These are phyloP conservation scores for Lyophyllum shimeji DNA, from an alignment of 768 basidiomycete species.

Conservation along the genomic window DNA sequence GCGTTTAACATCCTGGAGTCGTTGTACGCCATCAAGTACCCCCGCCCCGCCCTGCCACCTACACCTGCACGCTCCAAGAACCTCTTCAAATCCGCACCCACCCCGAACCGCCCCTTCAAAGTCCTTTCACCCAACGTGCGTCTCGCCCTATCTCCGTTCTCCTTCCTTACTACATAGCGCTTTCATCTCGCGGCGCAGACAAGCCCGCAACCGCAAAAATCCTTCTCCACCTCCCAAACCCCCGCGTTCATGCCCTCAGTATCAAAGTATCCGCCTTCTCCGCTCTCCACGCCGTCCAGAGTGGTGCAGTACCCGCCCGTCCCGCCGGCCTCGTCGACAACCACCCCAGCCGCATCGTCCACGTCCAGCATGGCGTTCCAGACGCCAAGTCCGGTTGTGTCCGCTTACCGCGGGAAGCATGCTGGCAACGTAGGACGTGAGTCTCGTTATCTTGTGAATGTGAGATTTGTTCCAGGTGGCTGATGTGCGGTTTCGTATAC, in stretches of 20 bases:
- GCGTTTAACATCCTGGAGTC: slow-evolving; percentile 41
- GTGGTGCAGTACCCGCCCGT: slow-evolving; percentile 34
- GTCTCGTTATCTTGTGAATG: slow-evolving; percentile 8
- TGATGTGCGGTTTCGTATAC: background rate
- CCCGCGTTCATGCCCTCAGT: slow-evolving; percentile 28
- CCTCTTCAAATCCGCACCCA: slow-evolving; percentile 21
- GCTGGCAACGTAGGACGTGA: slow-evolving; percentile 35
- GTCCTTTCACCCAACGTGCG: slow-evolving; percentile 41
- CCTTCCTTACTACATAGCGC: background rate
- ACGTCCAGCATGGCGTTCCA: slow-evolving; percentile 31
- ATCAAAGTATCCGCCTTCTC: slow-evolving; percentile 35
- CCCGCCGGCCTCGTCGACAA: slow-evolving; percentile 28
- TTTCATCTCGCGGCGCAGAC: slow-evolving; percentile 31
- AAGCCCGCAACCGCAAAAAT: slow-evolving; percentile 42
- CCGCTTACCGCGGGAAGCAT: slow-evolving; percentile 44
- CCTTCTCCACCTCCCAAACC: slow-evolving; percentile 40
- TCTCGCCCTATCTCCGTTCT: background rate
- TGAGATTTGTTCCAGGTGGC: background rate
- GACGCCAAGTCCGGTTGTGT: slow-evolving; percentile 42
- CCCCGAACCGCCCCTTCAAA: slow-evolving; percentile 36
- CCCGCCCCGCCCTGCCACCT: slow-evolving; percentile 35
- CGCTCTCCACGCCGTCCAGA: slow-evolving; percentile 39
- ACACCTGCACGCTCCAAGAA: slow-evolving; percentile 33
- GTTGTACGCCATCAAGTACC: slow-evolving; percentile 41
- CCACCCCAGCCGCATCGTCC: slow-evolving; percentile 31